Percentiles rank a stretch among this genome's conserved stretches.
These are phyloP conservation scores for Sistotremastrum suecicum DNA, from an alignment of 768 basidiomycete genomes.

Conservation along the genomic window DNA sequence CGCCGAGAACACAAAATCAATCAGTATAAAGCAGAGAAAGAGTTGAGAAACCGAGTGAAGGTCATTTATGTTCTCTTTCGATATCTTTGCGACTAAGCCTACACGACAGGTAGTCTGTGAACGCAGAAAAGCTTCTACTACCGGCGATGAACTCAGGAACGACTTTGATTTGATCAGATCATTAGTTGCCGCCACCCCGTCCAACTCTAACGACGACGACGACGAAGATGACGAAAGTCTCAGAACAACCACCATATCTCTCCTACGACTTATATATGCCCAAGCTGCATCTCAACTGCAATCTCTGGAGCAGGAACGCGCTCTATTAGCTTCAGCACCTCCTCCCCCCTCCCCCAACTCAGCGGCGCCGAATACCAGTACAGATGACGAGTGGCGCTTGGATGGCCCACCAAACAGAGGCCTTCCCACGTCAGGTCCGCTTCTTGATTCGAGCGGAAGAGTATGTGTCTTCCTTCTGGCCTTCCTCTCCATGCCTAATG, in stretches of 20 bases:
- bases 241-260: conserved; percentile 52
- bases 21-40: conserved; percentile 80
- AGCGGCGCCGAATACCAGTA: conserved; percentile 24
- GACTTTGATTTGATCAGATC: conserved; percentile 54
- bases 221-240: conserved; percentile 49
- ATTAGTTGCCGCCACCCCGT: conserved; percentile 25
- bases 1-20: conserved; percentile 82
- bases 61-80: conserved; percentile 20
- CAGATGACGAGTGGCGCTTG: conserved; percentile 57
- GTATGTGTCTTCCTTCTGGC: conserved; percentile 24
- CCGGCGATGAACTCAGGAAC: conserved; percentile 21
- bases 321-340: conserved; percentile 47
- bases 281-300: conserved; percentile 56
- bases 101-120: conserved; percentile 37
- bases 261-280: conserved; percentile 59
- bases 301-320: conserved; percentile 56
- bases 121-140: conserved; percentile 29
- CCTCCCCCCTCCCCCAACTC: conserved; percentile 21
- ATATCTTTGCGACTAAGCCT: not conserved
- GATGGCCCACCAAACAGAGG: conserved; percentile 34
- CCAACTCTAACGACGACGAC: conserved; percentile 27
- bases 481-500: not conserved
- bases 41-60: conserved; percentile 55
- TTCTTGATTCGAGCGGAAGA: conserved; percentile 67
- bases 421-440: conserved; percentile 36